Evolutionary conservation across 2,329 filamentous ascomycete genomes (phyloP).

Genomic region (Arthrobotrys pseudoclavata): DNA sequence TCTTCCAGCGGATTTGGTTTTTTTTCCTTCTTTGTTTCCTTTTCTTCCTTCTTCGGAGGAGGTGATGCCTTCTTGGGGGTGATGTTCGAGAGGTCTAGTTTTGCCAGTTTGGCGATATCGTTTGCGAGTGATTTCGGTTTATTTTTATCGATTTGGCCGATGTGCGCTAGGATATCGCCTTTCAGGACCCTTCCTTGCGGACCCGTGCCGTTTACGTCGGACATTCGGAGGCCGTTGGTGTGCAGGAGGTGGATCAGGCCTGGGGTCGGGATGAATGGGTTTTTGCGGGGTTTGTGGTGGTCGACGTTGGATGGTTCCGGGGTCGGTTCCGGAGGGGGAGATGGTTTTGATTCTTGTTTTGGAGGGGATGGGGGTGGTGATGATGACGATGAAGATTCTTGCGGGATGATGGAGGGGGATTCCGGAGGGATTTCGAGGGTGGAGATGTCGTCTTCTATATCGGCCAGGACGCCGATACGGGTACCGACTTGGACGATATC

Average conservation of each 20-base stretch:
- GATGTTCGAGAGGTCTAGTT: conserved; percentile 95
- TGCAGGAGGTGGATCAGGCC: conserved; percentile 76
- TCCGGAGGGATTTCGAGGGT: conserved; percentile 78
- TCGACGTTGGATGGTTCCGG: background rate
- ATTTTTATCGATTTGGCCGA: conserved; percentile 80
- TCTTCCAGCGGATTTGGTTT: conserved; percentile 62
- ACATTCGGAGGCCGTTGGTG: conserved; percentile 80
- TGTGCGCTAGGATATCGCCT: conserved; percentile 91
- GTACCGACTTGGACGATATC: conserved; percentile 83
- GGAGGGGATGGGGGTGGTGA: background rate
- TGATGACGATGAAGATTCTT: conserved; percentile 28
- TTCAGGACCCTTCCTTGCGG: conserved; percentile 91
- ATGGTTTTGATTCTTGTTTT: conserved; percentile 14
- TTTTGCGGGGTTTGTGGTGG: conserved; percentile 49
- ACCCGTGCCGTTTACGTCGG: conserved; percentile 87
- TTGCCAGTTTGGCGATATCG: conserved; percentile 79
- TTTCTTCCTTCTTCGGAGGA: conserved; percentile 64
- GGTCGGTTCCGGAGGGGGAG: background rate
- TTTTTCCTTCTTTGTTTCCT: conserved; percentile 68
- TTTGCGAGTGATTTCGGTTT: conserved; percentile 79
- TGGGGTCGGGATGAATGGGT: conserved; percentile 77
- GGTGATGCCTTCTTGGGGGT: conserved; percentile 74
- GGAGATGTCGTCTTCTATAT: conserved; percentile 82
- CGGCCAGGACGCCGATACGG: conserved; percentile 85
- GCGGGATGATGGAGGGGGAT: conserved; percentile 64